Evolutionary conservation across 179 eudicot species (phyloP), one percentile per base, ranked within the genome.

Genomic region (Silene noctiflora): DNA sequence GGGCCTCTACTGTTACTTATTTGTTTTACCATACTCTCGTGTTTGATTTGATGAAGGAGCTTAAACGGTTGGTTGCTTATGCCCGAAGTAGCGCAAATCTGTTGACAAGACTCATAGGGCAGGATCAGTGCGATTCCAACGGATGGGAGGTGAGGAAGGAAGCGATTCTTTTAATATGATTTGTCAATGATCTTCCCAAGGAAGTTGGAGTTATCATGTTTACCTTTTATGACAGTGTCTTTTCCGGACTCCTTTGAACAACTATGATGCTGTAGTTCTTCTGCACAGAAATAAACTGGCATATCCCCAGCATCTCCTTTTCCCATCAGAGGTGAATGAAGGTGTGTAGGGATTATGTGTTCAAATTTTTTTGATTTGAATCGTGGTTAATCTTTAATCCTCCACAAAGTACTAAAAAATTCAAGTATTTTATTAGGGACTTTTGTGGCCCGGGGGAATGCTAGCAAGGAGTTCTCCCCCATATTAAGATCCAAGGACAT

Each of bases 161-260:
- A 17, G 22, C 20, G 29, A 35, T 48, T 53, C 35, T 16, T 19
- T 33, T 58, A 39, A 51, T 55, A 73, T n/a, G 12, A 72, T 11
- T 58, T 72, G 5, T 46, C 46, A 75, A 46, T 21, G 7, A 33
- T 75, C 11, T 77, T 73, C 46, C 51, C 29, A 21, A 53, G 24
- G 75, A 44, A 13, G 55, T 33, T 33, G n/a, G 42, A 29, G 44
- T 75, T 17, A 66, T 69, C 42, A 60, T 56, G n/a, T 63, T 59
- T 51, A 58, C 39, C 65, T 44, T 31, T 33, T 44, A 56, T 68
- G 81, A 78, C 91, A 94, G 96, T 84, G 97, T 83, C 87, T 95
- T 86, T 85, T 95, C 78, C 90, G 96, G 19, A 95, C 99, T 67
- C 97, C 99, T 71, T 85, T 95, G 81, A 95, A 88, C 92, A 92